Evolutionary conservation across 768 basidiomycete genomes (phyloP).

Genomic region (Russula ochroleuca): DNA sequence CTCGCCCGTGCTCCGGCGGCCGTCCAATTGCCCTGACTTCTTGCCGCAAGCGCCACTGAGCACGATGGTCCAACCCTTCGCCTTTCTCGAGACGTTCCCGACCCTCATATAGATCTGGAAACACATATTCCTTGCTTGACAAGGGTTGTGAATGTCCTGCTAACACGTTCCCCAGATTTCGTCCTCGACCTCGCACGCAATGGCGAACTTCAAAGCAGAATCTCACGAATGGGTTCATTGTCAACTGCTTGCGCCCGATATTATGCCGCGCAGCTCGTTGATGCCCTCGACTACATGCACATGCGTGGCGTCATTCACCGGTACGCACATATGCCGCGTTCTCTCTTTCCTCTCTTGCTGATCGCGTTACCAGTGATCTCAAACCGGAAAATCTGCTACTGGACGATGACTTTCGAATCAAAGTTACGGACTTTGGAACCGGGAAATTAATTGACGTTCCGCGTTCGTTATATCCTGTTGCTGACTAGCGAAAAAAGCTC

Average conservation of each 20-base stretch:
- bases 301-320: slow-evolving; percentile 86
- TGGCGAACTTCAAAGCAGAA: slow-evolving; percentile 71
- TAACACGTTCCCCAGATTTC: slow-evolving; percentile 50
- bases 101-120: slow-evolving; percentile 3
- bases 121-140: not conserved
- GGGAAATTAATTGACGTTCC: slow-evolving; percentile 66
- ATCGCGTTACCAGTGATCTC: slow-evolving; percentile 49
- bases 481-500: slow-evolving; percentile 27
- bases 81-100: slow-evolving; percentile 6
- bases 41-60: not conserved
- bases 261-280: slow-evolving; percentile 87
- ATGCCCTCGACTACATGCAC: slow-evolving; percentile 90
- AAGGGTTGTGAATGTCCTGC: not conserved
- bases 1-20: not conserved
- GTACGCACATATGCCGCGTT: slow-evolving; percentile 33
- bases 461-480: slow-evolving; percentile 40
- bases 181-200: slow-evolving; percentile 73
- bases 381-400: slow-evolving; percentile 89
- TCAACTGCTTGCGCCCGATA: slow-evolving; percentile 70
- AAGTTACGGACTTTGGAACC: slow-evolving; percentile 96
- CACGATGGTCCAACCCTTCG: slow-evolving; percentile 7
- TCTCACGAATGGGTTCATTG: slow-evolving; percentile 80
- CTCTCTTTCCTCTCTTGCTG: slow-evolving; percentile 8
- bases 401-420: slow-evolving; percentile 81
- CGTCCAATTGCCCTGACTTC: slow-evolving; percentile 13